A percentile compares a stretch with the other conserved stretches of the same genome.
These are phyloP conservation scores for Scutellaria minor DNA, from an alignment of 257 asterid genomes.

Conservation along the genomic window DNA sequence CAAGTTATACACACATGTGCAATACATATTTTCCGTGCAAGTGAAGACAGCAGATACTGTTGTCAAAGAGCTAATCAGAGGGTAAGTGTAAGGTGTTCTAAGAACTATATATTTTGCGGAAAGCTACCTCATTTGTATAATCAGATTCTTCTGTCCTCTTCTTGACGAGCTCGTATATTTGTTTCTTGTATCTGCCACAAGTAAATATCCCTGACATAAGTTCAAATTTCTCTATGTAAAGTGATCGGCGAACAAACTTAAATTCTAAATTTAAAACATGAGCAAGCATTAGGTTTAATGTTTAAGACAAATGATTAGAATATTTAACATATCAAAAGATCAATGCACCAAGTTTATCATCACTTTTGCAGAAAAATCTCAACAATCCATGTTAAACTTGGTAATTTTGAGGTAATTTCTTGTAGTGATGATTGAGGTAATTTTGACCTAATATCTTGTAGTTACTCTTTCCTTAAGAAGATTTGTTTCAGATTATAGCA, in stretches of 20 bases:
- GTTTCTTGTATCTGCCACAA: slow-evolving; percentile 75
- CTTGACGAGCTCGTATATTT: slow-evolving; percentile 82
- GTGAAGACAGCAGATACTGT: slow-evolving; percentile 12
- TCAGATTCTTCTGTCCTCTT: slow-evolving; percentile 73
- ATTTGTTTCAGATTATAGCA: too few relatives aligned
- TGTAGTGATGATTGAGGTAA: too few relatives aligned
- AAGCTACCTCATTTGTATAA: slow-evolving; percentile 61
- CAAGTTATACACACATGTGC: slow-evolving; percentile 19
- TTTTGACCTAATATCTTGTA: too few relatives aligned
- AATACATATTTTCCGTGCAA: slow-evolving; percentile 16
- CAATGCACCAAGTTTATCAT: slow-evolving; percentile 16
- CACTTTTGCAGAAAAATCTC: not conserved
- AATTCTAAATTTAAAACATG: not conserved
- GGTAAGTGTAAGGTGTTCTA: slow-evolving; percentile 10
- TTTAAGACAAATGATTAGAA: not conserved
- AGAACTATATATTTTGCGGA: slow-evolving; percentile 14
- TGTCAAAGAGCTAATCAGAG: slow-evolving; percentile 21
- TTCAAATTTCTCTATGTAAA: not conserved
- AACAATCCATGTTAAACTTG: not conserved
- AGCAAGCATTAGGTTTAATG: slow-evolving; percentile 24
- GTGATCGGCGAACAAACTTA: not conserved
- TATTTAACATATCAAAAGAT: not conserved
- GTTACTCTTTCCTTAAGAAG: too few relatives aligned
- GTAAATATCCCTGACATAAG: slow-evolving; percentile 10
- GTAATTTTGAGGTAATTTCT: too few relatives aligned